Evolutionary conservation across 495 filamentous ascomycete species (phyloP).

Genomic region (Hypoxylon perforatum): DNA sequence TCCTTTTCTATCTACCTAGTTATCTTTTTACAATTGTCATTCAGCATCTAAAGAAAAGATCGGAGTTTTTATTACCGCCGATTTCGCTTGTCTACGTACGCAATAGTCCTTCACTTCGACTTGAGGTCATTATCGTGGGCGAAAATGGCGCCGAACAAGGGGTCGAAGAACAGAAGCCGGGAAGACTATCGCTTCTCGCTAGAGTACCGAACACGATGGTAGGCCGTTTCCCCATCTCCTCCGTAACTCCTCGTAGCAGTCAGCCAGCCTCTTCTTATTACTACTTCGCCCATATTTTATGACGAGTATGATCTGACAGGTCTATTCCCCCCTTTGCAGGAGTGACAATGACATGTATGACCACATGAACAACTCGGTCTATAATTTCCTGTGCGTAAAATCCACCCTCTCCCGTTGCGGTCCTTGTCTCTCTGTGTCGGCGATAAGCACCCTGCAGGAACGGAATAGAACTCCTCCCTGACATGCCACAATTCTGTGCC

Average conservation of each 20-base stretch:
- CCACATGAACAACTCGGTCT: slow-evolving; percentile 86
- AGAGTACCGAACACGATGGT: slow-evolving; percentile 92
- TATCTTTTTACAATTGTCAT: background rate
- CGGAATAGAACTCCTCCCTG: slow-evolving; percentile 1
- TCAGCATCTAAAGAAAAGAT: background rate
- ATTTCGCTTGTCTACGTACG: background rate
- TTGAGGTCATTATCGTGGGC: background rate
- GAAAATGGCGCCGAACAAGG: slow-evolving; percentile 49
- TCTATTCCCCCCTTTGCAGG: slow-evolving; percentile 59
- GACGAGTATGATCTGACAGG: slow-evolving; percentile 1
- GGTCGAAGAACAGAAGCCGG: slow-evolving; percentile 71
- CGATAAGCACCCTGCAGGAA: too few species aligned
- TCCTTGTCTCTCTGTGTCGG: too few species aligned
- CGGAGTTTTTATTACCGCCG: background rate
- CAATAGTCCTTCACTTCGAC: background rate
- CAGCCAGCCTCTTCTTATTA: background rate
- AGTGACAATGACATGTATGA: slow-evolving; percentile 97
- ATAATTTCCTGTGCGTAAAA: slow-evolving; percentile 72
- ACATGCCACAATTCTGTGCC: background rate
- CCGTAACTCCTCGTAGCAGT: too few species aligned
- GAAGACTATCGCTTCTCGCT: slow-evolving; percentile 82
- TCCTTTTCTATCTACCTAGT: background rate
- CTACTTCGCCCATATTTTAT: slow-evolving; percentile 3
- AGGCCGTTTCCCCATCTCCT: slow-evolving; percentile 28
- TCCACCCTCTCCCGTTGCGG: background rate